phyloP scores from a whole-genome alignment of 2,329 filamentous ascomycete genomes.

The Neofusicoccum cordaticola region DNA sequence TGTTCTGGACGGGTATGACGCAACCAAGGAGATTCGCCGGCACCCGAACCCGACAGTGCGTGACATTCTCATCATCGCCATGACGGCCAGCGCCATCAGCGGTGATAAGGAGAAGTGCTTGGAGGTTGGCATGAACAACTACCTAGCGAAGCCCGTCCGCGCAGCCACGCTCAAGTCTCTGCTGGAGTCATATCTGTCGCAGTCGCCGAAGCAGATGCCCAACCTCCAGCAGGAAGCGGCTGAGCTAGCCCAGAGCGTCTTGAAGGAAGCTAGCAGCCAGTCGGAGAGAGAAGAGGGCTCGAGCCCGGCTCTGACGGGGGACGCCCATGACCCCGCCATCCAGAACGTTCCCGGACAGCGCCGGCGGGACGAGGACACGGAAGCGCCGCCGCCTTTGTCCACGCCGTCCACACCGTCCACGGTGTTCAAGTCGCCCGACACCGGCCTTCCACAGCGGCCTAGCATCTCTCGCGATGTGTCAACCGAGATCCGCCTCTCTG shows the following conservation, averaged over 20 bases:
- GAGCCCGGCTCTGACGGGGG: neutral
- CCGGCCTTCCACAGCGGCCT: neutral
- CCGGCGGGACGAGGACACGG: neutral
- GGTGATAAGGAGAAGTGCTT: constrained; percentile 93
- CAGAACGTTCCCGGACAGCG: neutral
- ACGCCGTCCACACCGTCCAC: neutral
- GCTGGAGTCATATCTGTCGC: constrained; percentile 65
- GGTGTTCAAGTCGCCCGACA: neutral
- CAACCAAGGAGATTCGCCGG: constrained; percentile 76
- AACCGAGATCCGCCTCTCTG: neutral
- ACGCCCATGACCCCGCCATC: neutral
- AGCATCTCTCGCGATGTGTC: neutral
- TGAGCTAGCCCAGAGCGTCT: constrained; percentile 36
- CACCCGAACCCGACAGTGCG: constrained; percentile 74
- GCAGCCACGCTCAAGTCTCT: constrained; percentile 83
- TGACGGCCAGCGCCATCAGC: constrained; percentile 94
- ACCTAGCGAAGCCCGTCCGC: constrained; percentile 91
- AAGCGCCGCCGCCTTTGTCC: neutral
- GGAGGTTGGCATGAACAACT: constrained; percentile 97
- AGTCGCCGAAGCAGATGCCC: constrained; percentile 43
- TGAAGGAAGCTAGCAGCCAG: constrained; percentile 3
- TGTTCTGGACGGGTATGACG: constrained; percentile 86
- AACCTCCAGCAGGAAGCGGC: constrained; percentile 48
- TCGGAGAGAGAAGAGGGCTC: neutral
- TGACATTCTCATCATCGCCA: constrained; percentile 88